Conservation (phyloP, 1,284 basidiomycete species). For the Somion occarium region DNA sequence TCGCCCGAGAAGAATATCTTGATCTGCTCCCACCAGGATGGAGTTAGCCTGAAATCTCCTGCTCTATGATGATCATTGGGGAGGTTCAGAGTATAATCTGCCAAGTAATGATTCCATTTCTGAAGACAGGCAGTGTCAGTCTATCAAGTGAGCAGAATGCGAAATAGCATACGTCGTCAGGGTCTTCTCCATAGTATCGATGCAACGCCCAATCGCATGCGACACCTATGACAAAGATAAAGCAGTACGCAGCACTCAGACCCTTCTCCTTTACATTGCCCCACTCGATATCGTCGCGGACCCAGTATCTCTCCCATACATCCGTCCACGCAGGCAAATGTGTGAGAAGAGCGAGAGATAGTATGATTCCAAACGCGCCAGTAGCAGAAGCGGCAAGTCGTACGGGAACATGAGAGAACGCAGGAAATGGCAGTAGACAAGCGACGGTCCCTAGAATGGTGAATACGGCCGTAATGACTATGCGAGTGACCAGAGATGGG, state of each 20-base stretch:
- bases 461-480: conserved; percentile 45
- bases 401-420: conserved; percentile 41
- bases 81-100: conserved; percentile 50
- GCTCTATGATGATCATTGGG: conserved; percentile 34
- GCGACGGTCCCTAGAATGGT: conserved; percentile 35
- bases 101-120: conserved; percentile 69
- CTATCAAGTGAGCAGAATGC: background rate
- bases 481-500: conserved; percentile 50
- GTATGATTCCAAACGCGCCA: conserved; percentile 52
- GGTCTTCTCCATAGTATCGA: conserved; percentile 55
- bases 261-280: conserved; percentile 50
- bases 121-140: conserved; percentile 19
- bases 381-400: conserved; percentile 47
- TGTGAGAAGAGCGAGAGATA: conserved; percentile 51
- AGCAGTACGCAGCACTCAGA: conserved; percentile 49
- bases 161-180: conserved; percentile 49
- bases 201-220: conserved; percentile 51
- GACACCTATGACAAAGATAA: conserved; percentile 46
- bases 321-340: conserved; percentile 52
- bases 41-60: conserved; percentile 40
- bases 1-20: background rate
- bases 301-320: conserved; percentile 57
- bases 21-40: conserved; percentile 41
- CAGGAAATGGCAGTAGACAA: conserved; percentile 41
- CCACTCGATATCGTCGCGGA: conserved; percentile 44